phyloP scores from a whole-genome alignment of 1,284 basidiomycete genomes.

The Rhodotorula mucilaginosa region DNA sequence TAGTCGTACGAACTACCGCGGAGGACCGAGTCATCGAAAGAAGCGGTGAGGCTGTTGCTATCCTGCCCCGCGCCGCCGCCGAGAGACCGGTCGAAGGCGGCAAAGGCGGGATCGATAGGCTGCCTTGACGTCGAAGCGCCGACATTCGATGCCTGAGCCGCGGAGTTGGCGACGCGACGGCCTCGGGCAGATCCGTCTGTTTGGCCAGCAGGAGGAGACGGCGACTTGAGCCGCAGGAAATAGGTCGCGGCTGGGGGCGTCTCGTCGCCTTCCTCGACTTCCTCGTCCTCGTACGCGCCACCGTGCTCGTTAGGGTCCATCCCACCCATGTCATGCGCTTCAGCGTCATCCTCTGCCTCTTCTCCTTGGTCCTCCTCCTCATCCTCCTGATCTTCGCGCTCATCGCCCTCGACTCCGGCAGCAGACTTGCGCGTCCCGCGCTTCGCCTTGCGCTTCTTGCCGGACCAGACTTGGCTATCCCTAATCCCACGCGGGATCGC shows the following conservation, averaged over 20 bases:
- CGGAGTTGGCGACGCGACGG: background rate
- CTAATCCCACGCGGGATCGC: slow-evolving; percentile 32
- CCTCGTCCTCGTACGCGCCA: background rate
- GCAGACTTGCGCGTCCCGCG: slow-evolving; percentile 13
- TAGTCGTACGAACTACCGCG: slow-evolving; percentile 69
- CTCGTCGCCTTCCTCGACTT: background rate
- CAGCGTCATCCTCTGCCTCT: background rate
- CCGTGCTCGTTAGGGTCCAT: slow-evolving; percentile 13
- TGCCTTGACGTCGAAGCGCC: background rate
- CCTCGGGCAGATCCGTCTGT: background rate
- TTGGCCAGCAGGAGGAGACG: background rate
- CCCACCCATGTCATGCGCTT: slow-evolving; percentile 6
- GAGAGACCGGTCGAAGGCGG: slow-evolving; percentile 31
- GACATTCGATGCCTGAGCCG: slow-evolving; percentile 3
- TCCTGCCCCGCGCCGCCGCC: background rate
- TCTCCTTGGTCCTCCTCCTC: slow-evolving; percentile 8
- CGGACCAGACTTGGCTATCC: slow-evolving; percentile 36
- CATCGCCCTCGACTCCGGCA: slow-evolving; percentile 7
- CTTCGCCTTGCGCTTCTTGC: slow-evolving; percentile 35
- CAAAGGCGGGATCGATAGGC: slow-evolving; percentile 22
- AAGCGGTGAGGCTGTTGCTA: slow-evolving; percentile 10
- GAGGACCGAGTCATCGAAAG: slow-evolving; percentile 56
- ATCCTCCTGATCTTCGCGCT: slow-evolving; percentile 4
- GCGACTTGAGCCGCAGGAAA: slow-evolving; percentile 32
- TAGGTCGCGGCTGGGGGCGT: slow-evolving; percentile 23